Evolutionary conservation across 768 basidiomycete genomes (phyloP).

Genomic region (Rickenella mellea): DNA sequence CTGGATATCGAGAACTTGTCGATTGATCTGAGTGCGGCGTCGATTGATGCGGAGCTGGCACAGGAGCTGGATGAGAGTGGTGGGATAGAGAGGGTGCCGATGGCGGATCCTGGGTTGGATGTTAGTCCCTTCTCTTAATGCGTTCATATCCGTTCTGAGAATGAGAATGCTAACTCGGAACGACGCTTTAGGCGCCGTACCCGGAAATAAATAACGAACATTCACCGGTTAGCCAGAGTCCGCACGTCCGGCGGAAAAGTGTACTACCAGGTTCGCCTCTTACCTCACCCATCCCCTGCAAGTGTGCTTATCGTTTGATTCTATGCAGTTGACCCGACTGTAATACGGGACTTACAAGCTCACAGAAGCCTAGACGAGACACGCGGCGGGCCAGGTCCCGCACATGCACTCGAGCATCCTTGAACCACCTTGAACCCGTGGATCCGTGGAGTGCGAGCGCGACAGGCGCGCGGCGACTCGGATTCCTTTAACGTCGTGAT

Average conservation of each 20-base stretch:
- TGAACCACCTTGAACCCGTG: too few species aligned
- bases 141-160: not conserved
- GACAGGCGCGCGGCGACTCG: too few species aligned
- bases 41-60: constrained; percentile 59
- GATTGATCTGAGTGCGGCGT: constrained; percentile 79
- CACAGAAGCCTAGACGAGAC: constrained; percentile 74
- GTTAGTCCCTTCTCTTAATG: constrained; percentile 37
- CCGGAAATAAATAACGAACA: constrained; percentile 59
- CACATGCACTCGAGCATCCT: too few species aligned
- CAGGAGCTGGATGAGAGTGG: constrained; percentile 62
- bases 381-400: too few species aligned
- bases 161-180: constrained; percentile 5
- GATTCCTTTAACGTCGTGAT: too few species aligned
- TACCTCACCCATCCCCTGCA: constrained; percentile 6
- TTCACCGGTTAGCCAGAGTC: constrained; percentile 45
- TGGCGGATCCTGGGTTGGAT: constrained; percentile 85
- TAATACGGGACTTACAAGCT: constrained; percentile 79
- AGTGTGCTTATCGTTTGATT: constrained; percentile 4
- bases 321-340: constrained; percentile 70
- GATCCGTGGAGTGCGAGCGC: too few species aligned
- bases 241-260: constrained; percentile 91
- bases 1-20: constrained; percentile 81
- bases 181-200: constrained; percentile 29
- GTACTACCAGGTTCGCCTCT: constrained; percentile 71
- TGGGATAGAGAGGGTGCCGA: constrained; percentile 81